Conservation (phyloP, 2,329 filamentous ascomycete genomes). For the Paraconiothyrium brasiliense region DNA sequence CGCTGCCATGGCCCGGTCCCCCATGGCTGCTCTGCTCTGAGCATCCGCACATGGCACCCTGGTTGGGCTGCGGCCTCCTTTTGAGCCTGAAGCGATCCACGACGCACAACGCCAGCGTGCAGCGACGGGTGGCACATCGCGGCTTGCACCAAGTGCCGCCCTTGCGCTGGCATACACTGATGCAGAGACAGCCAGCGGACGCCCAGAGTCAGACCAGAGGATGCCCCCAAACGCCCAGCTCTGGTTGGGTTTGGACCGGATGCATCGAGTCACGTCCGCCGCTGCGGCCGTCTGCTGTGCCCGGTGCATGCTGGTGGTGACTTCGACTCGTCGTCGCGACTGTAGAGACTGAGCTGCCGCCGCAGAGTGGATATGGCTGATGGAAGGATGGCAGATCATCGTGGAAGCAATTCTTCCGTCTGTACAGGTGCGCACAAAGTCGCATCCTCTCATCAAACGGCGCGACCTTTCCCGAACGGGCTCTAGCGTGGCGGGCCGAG, state of each 20-base stretch:
- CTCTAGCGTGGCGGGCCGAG: slow-evolving; percentile 7
- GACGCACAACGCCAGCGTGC: slow-evolving; percentile 15
- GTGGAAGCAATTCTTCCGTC: slow-evolving; percentile 10
- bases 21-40: slow-evolving; percentile 1
- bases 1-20: neutral
- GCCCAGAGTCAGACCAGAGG: slow-evolving; percentile 9
- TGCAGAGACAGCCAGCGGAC: slow-evolving; percentile 3
- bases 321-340: neutral
- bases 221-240: neutral
- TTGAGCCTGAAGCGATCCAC: slow-evolving; percentile 17
- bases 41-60: slow-evolving; percentile 50
- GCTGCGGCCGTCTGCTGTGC: neutral
- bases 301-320: neutral
- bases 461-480: neutral
- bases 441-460: slow-evolving; percentile 1
- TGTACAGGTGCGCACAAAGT: neutral
- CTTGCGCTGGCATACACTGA: slow-evolving; percentile 14
- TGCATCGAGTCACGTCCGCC: slow-evolving; percentile 19
- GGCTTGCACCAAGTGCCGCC: slow-evolving; percentile 9
- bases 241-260: neutral
- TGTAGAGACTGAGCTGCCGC: neutral
- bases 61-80: slow-evolving; percentile 28
- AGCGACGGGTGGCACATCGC: slow-evolving; percentile 22
- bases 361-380: neutral
- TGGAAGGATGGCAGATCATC: slow-evolving; percentile 4